Evolutionary conservation across 768 basidiomycete genomes (phyloP).

Genomic region (Boletus rubropictus): DNA sequence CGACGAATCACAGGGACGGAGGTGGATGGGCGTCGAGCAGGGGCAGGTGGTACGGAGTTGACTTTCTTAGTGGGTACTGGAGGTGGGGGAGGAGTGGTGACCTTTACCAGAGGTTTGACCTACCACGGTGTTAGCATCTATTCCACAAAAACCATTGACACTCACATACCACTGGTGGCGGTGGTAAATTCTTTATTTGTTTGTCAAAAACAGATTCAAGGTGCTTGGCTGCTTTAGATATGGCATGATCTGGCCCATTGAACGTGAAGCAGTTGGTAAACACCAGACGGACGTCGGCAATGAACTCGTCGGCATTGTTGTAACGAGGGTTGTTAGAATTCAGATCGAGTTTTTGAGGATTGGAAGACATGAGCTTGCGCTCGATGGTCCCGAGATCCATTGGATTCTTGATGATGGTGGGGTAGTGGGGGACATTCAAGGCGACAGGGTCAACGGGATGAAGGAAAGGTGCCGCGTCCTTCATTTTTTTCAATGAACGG

Average conservation of each 20-base stretch:
- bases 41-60: constrained; percentile 33
- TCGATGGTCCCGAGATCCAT: constrained; percentile 96
- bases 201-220: constrained; percentile 86
- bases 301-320: constrained; percentile 69
- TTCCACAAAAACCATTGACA: constrained; percentile 13
- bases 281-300: constrained; percentile 78
- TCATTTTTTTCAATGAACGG: constrained; percentile 78
- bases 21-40: constrained; percentile 67
- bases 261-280: constrained; percentile 86
- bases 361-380: constrained; percentile 75
- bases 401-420: constrained; percentile 76
- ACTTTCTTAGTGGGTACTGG: constrained; percentile 29
- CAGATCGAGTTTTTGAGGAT: constrained; percentile 68
- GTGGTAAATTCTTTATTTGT: constrained; percentile 77
- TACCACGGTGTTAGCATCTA: constrained; percentile 20
- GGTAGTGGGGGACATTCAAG: constrained; percentile 83
- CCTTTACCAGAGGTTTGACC: constrained; percentile 43
- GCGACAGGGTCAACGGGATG: constrained; percentile 85
- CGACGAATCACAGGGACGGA: constrained; percentile 81
- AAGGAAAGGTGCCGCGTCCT: constrained; percentile 77
- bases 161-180: constrained; percentile 63
- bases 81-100: constrained; percentile 34
- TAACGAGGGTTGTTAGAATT: constrained; percentile 76
- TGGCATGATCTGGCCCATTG: constrained; percentile 86
- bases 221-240: constrained; percentile 74